phyloP scores from a whole-genome alignment of 2,329 filamentous ascomycete species.

The Aurifilum marmelostoma region DNA sequence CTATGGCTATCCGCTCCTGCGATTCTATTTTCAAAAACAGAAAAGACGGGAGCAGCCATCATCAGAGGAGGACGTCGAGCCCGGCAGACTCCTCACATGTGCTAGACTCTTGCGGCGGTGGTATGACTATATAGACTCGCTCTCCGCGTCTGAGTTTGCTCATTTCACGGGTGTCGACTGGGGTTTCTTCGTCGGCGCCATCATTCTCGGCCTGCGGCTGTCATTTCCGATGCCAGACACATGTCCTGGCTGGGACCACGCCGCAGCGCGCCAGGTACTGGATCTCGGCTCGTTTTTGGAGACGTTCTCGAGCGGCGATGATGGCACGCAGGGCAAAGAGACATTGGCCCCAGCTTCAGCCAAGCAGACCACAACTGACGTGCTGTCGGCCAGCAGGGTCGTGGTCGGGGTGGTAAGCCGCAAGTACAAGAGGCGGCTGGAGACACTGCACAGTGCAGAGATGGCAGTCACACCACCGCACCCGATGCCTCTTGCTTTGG shows the following conservation, averaged over 20 bases:
- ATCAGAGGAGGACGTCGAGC: constrained; percentile 10
- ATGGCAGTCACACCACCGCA: not conserved
- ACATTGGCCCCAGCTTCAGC: constrained; percentile 30
- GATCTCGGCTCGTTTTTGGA: constrained; percentile 45
- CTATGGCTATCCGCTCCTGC: constrained; percentile 44
- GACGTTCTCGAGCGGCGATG: constrained; percentile 36
- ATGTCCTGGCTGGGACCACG: constrained; percentile 43
- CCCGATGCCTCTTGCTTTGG: constrained; percentile 29
- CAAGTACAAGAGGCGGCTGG: constrained; percentile 50
- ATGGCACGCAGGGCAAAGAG: constrained; percentile 21
- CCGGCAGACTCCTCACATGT: constrained; percentile 28
- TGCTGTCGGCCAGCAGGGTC: constrained; percentile 49
- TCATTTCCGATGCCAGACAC: constrained; percentile 47
- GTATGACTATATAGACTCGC: constrained; percentile 34
- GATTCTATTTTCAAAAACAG: constrained; percentile 22
- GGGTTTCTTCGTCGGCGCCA: constrained; percentile 44
- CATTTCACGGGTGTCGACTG: constrained; percentile 49
- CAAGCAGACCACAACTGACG: constrained; percentile 39
- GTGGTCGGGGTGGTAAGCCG: constrained; percentile 50
- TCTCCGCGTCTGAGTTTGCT: constrained; percentile 36
- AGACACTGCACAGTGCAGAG: constrained; percentile 35
- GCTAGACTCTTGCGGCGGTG: constrained; percentile 33
- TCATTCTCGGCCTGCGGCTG: constrained; percentile 50
- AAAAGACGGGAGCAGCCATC: not conserved
- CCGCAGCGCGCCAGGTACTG: constrained; percentile 44